Base-by-base conservation (phyloP, 2,329 filamentous ascomycete species). In the Scedosporium aurantiacum region DNA sequence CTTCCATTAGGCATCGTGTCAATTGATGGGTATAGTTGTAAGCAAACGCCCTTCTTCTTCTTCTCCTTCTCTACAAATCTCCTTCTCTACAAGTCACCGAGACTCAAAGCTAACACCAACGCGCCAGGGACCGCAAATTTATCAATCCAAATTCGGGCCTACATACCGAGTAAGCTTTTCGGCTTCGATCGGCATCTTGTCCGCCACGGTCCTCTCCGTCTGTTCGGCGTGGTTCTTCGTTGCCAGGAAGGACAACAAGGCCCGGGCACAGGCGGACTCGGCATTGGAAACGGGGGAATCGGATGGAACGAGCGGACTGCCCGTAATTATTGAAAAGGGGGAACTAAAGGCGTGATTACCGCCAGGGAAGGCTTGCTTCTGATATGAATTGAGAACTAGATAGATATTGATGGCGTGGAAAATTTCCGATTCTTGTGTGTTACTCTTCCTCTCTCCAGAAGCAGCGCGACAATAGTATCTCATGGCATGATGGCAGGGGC, bases 141-240 rank as follows among this genome's bases (percentile, higher is more conserved):
- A 76, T 63, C 72, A 74, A 61, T 61, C 70, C 3, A 74, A 68
- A 61, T 76, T 74, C 62, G 73, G 73, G 0, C 74, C 73, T 28
- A 69, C 66, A 2, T 76, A 76, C 66, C 66, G 65, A 6, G 68
- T 75, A 12, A 74, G 71, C 63, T 76, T 72, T 64, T 67, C 68
- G 6, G 69, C 68, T 18, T 72, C 71, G 5, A 71, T 75, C 52
- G 70, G 68, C 2, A 63, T 76, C 25, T 64, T 75, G 5, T 65
- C 63, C 12, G 68, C 66, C 12, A 69, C 70, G 2, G 64, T 72
- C 4, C n/a, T 63, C 12, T 58, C 63, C 12, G 64, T 68, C 5
- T 59, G 50, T 14, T 40, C 63, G 4, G 63, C 67, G 1, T 69
- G 68, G 67, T 66, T 57, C 37, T 64, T 69, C 14, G 67, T 69